A percentile compares a stretch with the other conserved stretches of the same genome.
Evolutionary conservation across 495 filamentous ascomycete genomes (phyloP).

Genomic region (Penicillium steckii): DNA sequence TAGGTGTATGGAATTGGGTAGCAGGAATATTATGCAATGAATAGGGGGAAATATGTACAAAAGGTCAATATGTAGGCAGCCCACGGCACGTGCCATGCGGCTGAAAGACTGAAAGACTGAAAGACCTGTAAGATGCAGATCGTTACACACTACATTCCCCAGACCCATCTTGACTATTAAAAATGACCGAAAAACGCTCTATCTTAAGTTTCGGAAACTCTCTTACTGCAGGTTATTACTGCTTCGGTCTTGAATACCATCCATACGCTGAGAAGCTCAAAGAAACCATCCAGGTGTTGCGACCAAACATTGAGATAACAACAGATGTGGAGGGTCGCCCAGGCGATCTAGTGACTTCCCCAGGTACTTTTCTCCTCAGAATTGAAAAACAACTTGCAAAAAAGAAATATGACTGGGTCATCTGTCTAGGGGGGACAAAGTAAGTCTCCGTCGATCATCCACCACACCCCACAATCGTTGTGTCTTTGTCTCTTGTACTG

Average conservation of each 20-base stretch:
- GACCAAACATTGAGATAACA: slow-evolving; percentile 15
- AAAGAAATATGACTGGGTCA: slow-evolving; percentile 35
- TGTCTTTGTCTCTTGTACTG: too few relatives aligned
- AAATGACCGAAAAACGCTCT: slow-evolving; percentile 8
- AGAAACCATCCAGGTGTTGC: slow-evolving; percentile 15
- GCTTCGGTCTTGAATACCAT: slow-evolving; percentile 41
- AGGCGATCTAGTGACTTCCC: slow-evolving; percentile 49
- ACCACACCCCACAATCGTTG: slow-evolving; percentile 5
- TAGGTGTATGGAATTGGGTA: too few relatives aligned
- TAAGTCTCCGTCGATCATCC: slow-evolving; percentile 19
- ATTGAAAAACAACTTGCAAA: slow-evolving; percentile 42
- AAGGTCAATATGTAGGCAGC: too few relatives aligned
- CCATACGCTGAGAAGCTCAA: slow-evolving; percentile 48
- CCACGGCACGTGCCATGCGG: too few relatives aligned
- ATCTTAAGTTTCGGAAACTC: slow-evolving; percentile 67
- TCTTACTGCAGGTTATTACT: slow-evolving; percentile 56
- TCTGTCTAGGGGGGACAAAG: slow-evolving; percentile 60
- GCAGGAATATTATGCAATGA: too few relatives aligned
- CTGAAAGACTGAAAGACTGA: too few relatives aligned
- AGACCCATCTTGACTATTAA: too few relatives aligned
- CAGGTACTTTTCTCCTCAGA: slow-evolving; percentile 42
- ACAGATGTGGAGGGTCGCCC: slow-evolving; percentile 42
- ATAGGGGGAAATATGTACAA: too few relatives aligned
- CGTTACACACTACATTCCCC: too few relatives aligned
- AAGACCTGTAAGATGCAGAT: too few relatives aligned